Evolutionary conservation across 1,139 yeast species (phyloP), one percentile per base, ranked within the genome.

Genomic region (Kurtzmaniella quercitrusa): DNA sequence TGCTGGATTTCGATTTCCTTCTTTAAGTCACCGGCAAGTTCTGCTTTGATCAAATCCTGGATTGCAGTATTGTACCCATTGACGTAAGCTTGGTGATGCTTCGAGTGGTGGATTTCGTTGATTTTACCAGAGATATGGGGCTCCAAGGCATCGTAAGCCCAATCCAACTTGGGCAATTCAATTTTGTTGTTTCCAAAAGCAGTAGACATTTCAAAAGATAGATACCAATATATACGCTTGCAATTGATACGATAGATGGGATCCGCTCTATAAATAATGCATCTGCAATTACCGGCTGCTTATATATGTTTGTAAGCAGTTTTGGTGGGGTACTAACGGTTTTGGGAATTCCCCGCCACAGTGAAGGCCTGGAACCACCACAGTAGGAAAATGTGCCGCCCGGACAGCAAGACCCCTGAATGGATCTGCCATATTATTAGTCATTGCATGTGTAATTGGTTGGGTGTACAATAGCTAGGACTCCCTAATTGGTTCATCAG

Each of bases 31-130:
- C 85, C 81, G 49, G 75, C 75, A 43, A 73, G 70, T 56, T 79
- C 68, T 44, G 96, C 93, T 58, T 81, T 90, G 34, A 81, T 79
- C 44, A 81, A 76, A 66, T 87, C 85, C 65, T 88, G 96, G 58
- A 81, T 67, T 37, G 96, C 91, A 37, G 82, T 70, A 70, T 91
- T 91, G 73, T 81, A 87, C 41, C 95, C 94, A 60, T 79, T 87
- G 57, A 89, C 97, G 60, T 91, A 91, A 34, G 96, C 87, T 68
- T 89, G 96, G 68, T 91, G 97, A 69, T 91, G 98, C 74, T 91
- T 90, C 56, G 83, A 75, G 78, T 91, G 85, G 73, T 91, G 98
- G 44, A 85, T 59, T 68, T 89, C 95, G 68, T 89, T 91, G 70
- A 91, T 90, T 62, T 87, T 80, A 43, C 90, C 95, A 38, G 95